phyloP scores from a whole-genome alignment of 805 yeast species.

The Candida sithepensis region DNA sequence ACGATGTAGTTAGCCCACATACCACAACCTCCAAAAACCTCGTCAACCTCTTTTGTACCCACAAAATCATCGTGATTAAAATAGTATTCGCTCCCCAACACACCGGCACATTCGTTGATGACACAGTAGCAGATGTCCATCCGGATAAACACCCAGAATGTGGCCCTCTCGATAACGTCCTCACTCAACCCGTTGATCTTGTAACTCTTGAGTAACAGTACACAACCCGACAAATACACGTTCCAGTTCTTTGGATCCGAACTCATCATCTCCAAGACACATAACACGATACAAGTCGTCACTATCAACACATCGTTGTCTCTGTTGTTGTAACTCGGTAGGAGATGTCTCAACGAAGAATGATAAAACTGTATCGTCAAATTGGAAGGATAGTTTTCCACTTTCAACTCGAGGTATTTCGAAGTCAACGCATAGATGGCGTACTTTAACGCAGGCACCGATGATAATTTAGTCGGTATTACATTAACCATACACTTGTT shows the following conservation, averaged over 20 bases:
- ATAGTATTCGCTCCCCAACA: constrained; percentile 8
- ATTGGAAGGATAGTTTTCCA: constrained; percentile 14
- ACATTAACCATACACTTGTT: constrained; percentile 14
- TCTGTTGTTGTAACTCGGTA: constrained; percentile 14
- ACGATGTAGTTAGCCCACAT: constrained; percentile 40
- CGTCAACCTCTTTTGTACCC: constrained; percentile 20
- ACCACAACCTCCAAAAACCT: constrained; percentile 21
- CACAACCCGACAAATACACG: constrained; percentile 40
- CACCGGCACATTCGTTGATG: constrained; percentile 36
- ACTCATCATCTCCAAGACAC: constrained; percentile 44
- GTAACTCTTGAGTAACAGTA: constrained; percentile 32
- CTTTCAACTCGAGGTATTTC: constrained; percentile 15
- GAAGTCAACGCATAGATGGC: constrained; percentile 24
- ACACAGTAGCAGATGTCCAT: constrained; percentile 40
- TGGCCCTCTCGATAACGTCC: constrained; percentile 31
- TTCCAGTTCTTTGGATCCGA: constrained; percentile 39
- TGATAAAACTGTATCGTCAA: constrained; percentile 32
- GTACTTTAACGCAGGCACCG: constrained; percentile 14
- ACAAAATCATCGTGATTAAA: constrained; percentile 14
- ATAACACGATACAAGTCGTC: constrained; percentile 37
- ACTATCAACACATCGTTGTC: constrained; percentile 23
- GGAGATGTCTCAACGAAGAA: constrained; percentile 30
- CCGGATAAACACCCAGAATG: constrained; percentile 41
- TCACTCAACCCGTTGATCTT: constrained; percentile 35
- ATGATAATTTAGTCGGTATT: constrained; percentile 16